A percentile compares a stretch with the other conserved stretches of the same genome.
Evolutionary conservation across 169 alveolate species (phyloP).

Genomic region (Amoebophrya sp.): DNA sequence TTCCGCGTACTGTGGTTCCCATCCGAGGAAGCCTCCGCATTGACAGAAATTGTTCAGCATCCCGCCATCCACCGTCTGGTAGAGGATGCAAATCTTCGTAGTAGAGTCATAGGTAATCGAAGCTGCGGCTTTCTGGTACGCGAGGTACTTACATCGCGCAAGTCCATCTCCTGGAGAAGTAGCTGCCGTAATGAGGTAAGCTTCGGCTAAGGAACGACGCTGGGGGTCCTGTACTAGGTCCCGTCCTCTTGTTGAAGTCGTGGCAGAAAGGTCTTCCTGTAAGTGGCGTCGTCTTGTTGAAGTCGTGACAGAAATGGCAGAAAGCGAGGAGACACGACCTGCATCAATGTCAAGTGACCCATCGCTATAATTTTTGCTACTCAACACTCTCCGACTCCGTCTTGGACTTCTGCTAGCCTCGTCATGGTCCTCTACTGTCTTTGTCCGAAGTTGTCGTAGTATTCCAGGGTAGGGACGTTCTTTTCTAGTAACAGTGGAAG

Average conservation of each 20-base stretch:
- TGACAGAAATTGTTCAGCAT: neutral
- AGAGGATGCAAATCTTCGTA: neutral
- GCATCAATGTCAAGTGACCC: neutral
- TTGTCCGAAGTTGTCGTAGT: too few relatives aligned
- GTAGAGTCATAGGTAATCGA: neutral
- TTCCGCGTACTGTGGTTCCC: slow-evolving; percentile 10
- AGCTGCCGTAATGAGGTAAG: neutral
- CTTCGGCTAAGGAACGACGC: too few relatives aligned
- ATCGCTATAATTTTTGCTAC: neutral
- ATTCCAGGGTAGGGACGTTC: too few relatives aligned
- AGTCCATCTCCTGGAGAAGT: neutral
- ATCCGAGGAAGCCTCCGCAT: slow-evolving; percentile 22
- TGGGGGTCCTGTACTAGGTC: neutral
- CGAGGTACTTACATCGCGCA: neutral
- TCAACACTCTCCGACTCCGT: too few relatives aligned
- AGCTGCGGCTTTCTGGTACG: neutral
- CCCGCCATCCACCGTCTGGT: neutral
- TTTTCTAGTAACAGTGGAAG: too few relatives aligned
- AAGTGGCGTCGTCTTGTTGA: neutral
- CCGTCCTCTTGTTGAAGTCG: neutral
- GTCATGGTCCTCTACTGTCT: too few relatives aligned
- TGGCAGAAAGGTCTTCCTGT: neutral
- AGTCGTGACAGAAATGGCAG: neutral
- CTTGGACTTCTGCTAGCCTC: too few relatives aligned
- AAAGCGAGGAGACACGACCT: neutral